A percentile compares a stretch with the other conserved stretches of the same genome.
Evolutionary conservation across 805 yeast species (phyloP).

Genomic region (Torulaspora microellipsoides): DNA sequence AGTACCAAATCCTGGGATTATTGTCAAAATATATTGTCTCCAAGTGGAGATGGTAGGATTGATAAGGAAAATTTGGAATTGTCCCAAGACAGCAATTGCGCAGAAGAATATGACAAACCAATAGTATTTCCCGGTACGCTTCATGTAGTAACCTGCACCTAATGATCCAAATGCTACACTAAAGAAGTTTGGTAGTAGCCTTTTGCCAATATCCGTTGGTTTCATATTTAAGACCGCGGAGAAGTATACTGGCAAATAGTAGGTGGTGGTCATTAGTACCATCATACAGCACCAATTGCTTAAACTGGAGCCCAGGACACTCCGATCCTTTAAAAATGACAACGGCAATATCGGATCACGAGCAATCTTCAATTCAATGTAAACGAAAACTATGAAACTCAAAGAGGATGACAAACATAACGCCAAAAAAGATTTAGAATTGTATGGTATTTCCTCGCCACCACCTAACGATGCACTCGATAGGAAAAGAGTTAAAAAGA

Average conservation of each 20-base stretch:
- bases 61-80: conserved; percentile 34
- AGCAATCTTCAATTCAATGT: conserved; percentile 41
- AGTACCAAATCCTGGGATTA: conserved; percentile 52
- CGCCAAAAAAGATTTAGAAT: conserved; percentile 26
- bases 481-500: conserved; percentile 43
- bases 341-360: conserved; percentile 62
- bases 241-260: conserved; percentile 59
- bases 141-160: conserved; percentile 63
- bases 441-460: conserved; percentile 45
- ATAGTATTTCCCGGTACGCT: conserved; percentile 55
- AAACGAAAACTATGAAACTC: conserved; percentile 41
- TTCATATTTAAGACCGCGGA: conserved; percentile 50
- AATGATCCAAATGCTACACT: conserved; percentile 56
- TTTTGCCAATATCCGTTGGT: conserved; percentile 54
- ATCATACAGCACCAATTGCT: conserved; percentile 33
- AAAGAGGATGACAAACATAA: conserved; percentile 20
- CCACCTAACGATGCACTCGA: conserved; percentile 53
- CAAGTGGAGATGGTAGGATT: conserved; percentile 35
- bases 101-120: conserved; percentile 43
- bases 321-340: conserved; percentile 48
- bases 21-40: conserved; percentile 42
- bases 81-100: conserved; percentile 44
- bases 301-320: conserved; percentile 56
- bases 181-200: conserved; percentile 58
- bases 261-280: conserved; percentile 45